Evolutionary conservation across 345 rosid species (phyloP).

Genomic region (Eucalyptus globulus): DNA sequence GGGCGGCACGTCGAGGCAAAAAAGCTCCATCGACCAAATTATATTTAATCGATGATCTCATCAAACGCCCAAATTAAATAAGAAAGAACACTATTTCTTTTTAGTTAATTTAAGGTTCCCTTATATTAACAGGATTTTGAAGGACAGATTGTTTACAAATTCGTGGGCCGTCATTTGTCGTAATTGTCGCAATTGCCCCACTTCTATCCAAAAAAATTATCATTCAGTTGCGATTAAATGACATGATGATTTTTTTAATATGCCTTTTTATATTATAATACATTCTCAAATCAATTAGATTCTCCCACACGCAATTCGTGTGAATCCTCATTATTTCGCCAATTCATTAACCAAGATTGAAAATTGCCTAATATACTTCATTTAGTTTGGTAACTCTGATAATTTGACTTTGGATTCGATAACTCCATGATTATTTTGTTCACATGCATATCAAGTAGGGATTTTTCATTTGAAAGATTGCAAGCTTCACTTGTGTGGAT

Average conservation of each 20-base stretch:
- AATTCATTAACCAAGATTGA: neutral
- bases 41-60: neutral
- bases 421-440: accelerated
- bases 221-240: accelerated
- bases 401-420: neutral
- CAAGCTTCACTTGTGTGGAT: neutral
- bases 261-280: neutral
- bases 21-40: neutral
- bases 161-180: accelerated
- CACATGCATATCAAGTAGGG: neutral
- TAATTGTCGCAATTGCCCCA: neutral
- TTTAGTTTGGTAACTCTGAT: accelerated
- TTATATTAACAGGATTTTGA: neutral
- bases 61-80: neutral
- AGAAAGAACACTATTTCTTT: too few species aligned
- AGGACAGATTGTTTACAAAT: neutral
- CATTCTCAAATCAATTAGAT: neutral
- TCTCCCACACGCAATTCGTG: neutral
- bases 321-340: accelerated
- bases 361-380: accelerated
- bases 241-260: accelerated
- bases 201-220: accelerated
- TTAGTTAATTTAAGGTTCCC: neutral
- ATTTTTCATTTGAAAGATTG: neutral
- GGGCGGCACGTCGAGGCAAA: constrained; percentile 3